These are phyloP conservation scores for Morella rubra DNA, from an alignment of 306 rosid species.

Conservation along the genomic window DNA sequence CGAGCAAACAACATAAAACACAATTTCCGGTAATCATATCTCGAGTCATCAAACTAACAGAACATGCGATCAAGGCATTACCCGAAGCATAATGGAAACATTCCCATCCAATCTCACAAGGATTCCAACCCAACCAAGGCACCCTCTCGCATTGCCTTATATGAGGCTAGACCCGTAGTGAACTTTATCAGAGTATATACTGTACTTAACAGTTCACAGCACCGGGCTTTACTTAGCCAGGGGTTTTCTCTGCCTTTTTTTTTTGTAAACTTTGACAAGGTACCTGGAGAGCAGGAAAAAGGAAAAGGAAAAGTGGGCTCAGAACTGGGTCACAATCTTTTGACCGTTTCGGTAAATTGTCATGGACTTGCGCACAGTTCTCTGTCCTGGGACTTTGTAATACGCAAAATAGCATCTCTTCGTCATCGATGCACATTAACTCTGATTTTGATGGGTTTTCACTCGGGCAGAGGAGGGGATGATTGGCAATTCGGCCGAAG, in stretches of 20 bases:
- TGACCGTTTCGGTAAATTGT: background rate
- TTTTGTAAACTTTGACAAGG: background rate
- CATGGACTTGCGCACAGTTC: background rate
- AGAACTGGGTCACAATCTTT: background rate
- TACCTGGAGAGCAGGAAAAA: background rate
- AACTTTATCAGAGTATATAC: background rate
- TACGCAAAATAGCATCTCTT: background rate
- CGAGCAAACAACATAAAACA: background rate
- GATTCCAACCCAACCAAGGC: background rate
- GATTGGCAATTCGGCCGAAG: background rate
- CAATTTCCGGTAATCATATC: background rate
- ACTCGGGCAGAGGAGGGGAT: background rate
- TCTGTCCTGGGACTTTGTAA: no score
- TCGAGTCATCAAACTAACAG: background rate
- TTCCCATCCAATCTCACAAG: background rate
- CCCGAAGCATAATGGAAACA: background rate
- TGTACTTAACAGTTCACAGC: background rate
- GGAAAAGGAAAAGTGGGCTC: background rate
- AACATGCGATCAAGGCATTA: background rate
- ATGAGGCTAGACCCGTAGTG: background rate
- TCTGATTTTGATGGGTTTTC: background rate
- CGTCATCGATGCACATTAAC: background rate
- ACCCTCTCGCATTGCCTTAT: background rate
- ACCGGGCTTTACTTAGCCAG: slow-evolving; percentile 1
- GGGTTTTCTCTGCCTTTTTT: background rate